Conservation (phyloP, 129 eudicot species). For the carrot (Daucus carota) region DNA sequence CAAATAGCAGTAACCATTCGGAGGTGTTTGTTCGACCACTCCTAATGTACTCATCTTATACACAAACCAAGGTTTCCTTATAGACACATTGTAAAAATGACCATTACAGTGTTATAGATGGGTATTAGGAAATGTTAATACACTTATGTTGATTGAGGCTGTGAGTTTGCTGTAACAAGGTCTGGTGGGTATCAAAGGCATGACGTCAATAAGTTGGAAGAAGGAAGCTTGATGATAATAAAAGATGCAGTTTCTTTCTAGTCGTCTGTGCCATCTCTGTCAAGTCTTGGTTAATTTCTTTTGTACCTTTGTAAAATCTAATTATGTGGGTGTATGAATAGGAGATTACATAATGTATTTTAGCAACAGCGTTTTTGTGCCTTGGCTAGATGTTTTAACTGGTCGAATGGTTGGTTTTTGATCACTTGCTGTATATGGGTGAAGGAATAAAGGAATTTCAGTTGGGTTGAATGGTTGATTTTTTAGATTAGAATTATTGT, state of each 20-base stretch:
- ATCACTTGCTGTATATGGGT: neutral
- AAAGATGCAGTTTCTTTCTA: neutral
- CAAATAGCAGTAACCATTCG: slow-evolving; percentile 53
- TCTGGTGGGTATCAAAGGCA: neutral
- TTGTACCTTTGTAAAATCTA: neutral
- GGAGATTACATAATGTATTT: neutral
- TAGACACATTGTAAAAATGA: neutral
- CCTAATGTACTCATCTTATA: neutral
- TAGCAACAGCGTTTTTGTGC: neutral
- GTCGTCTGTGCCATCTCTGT: neutral
- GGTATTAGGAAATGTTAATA: neutral
- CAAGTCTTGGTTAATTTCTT: neutral
- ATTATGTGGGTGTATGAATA: neutral
- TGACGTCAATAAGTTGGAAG: neutral
- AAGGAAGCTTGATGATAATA: neutral
- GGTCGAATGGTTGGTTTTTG: neutral
- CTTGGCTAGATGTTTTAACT: neutral
- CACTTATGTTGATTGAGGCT: neutral
- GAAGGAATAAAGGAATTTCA: too few relatives aligned
- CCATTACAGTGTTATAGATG: neutral
- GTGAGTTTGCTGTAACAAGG: neutral
- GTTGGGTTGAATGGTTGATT: too few relatives aligned
- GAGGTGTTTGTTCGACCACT: slow-evolving; percentile 52
- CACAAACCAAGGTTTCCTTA: too few relatives aligned
- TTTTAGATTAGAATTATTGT: too few relatives aligned